Evolutionary conservation across 2,329 filamentous ascomycete genomes (phyloP).

Genomic region (Ploettnerulaceae sp.): DNA sequence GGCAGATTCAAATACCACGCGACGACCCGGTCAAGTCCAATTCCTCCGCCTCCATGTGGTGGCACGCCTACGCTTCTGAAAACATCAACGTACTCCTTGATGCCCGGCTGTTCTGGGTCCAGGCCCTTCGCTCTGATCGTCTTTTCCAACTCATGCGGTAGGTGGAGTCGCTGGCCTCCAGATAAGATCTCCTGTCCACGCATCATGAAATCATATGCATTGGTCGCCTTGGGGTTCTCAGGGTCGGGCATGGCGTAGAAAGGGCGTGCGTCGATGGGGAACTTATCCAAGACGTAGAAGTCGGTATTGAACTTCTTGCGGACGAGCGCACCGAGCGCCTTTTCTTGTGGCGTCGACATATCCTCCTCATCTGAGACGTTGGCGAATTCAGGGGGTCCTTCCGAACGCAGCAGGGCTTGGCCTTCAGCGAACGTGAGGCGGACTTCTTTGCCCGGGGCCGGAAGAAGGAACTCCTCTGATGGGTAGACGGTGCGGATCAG

Average conservation of each 20-base stretch:
- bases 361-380: slow-evolving; percentile 74
- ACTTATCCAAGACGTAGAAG: slow-evolving; percentile 97
- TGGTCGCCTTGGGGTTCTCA: slow-evolving; percentile 59
- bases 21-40: slow-evolving; percentile 84
- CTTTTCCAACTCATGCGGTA: slow-evolving; percentile 67
- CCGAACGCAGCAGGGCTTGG: slow-evolving; percentile 70
- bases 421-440: slow-evolving; percentile 74
- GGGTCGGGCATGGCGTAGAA: slow-evolving; percentile 87
- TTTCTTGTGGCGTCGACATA: slow-evolving; percentile 76
- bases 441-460: slow-evolving; percentile 67
- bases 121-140: slow-evolving; percentile 77
- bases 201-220: slow-evolving; percentile 79
- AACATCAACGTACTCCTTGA: slow-evolving; percentile 85
- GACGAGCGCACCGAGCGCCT: slow-evolving; percentile 81
- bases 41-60: slow-evolving; percentile 86
- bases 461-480: slow-evolving; percentile 73
- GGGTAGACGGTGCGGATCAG: slow-evolving; percentile 68
- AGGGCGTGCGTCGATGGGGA: slow-evolving; percentile 80
- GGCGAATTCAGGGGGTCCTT: slow-evolving; percentile 60
- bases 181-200: slow-evolving; percentile 90
- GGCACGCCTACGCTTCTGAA: slow-evolving; percentile 79
- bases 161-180: slow-evolving; percentile 87
- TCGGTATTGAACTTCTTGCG: slow-evolving; percentile 88
- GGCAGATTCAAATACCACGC: slow-evolving; percentile 57
- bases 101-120: slow-evolving; percentile 66